phyloP scores from a whole-genome alignment of 2,329 filamentous ascomycete genomes.

The Stachybotrys echinatus region DNA sequence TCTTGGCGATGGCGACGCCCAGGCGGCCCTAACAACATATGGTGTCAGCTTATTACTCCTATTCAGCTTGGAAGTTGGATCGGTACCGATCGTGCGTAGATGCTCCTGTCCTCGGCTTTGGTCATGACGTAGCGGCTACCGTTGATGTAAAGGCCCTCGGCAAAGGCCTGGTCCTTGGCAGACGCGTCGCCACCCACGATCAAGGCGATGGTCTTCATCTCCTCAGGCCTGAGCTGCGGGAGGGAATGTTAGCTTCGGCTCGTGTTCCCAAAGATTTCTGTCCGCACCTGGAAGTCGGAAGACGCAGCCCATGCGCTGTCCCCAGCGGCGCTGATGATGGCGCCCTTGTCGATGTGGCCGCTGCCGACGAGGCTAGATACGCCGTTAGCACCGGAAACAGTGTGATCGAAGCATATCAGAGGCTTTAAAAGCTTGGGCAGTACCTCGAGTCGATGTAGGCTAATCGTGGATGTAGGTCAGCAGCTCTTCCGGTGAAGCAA shows the following conservation, averaged over 20 bases:
- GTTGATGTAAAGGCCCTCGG: slow-evolving; percentile 68
- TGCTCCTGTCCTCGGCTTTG: slow-evolving; percentile 68
- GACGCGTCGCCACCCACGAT: slow-evolving; percentile 41
- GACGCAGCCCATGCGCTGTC: slow-evolving; percentile 75
- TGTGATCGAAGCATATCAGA: neutral
- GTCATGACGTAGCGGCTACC: slow-evolving; percentile 76
- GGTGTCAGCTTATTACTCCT: neutral
- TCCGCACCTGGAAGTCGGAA: slow-evolving; percentile 65
- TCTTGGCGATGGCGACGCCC: slow-evolving; percentile 80
- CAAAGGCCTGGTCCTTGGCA: slow-evolving; percentile 60
- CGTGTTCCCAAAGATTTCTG: slow-evolving; percentile 2
- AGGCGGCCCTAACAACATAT: slow-evolving; percentile 54
- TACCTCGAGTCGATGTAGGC: slow-evolving; percentile 50
- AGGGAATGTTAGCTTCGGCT: slow-evolving; percentile 8
- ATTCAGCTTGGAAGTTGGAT: neutral
- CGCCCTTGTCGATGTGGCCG: slow-evolving; percentile 76
- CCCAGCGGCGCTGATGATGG: slow-evolving; percentile 76
- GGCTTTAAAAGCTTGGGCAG: slow-evolving; percentile 6
- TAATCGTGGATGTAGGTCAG: slow-evolving; percentile 18
- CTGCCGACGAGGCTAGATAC: slow-evolving; percentile 67
- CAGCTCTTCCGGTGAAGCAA: slow-evolving; percentile 9
- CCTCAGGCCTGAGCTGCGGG: slow-evolving; percentile 36
- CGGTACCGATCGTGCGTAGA: slow-evolving; percentile 80
- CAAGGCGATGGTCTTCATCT: slow-evolving; percentile 53
- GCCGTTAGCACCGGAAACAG: slow-evolving; percentile 16